Percentiles rank a stretch among this genome's conserved stretches.
Evolutionary conservation across 1,284 basidiomycete species (phyloP).

Genomic region (Mycosarcoma mackinlayi): DNA sequence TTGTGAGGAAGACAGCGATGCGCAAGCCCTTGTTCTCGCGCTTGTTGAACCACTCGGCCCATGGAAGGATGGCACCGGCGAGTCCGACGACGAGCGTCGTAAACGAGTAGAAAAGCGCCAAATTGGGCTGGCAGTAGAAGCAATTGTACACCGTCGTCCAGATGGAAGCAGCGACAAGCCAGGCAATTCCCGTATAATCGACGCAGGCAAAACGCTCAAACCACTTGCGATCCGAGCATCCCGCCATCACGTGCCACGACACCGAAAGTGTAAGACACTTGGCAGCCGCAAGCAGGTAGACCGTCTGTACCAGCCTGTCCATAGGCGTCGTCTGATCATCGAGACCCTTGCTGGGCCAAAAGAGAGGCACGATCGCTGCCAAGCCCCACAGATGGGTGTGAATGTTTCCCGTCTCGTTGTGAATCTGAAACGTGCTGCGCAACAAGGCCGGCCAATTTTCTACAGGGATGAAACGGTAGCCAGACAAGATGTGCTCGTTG

Average conservation of each 20-base stretch:
- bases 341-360: conserved; percentile 61
- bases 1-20: conserved; percentile 62
- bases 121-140: conserved; percentile 67
- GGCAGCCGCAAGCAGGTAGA: conserved; percentile 65
- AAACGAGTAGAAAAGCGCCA: conserved; percentile 60
- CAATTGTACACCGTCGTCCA: conserved; percentile 66
- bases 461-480: conserved; percentile 67
- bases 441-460: conserved; percentile 56
- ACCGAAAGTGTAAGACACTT: conserved; percentile 65
- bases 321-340: conserved; percentile 64
- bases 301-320: conserved; percentile 64
- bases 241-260: conserved; percentile 67
- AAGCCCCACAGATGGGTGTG: conserved; percentile 65
- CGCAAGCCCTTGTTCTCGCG: conserved; percentile 60
- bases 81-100: conserved; percentile 60
- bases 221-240: conserved; percentile 63
- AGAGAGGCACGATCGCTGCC: conserved; percentile 57
- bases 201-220: conserved; percentile 66
- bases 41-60: conserved; percentile 66
- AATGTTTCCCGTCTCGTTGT: conserved; percentile 68
- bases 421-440: conserved; percentile 63
- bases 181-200: conserved; percentile 67
- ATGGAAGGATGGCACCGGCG: conserved; percentile 64
- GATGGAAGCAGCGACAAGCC: conserved; percentile 66
- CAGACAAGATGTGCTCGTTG: conserved; percentile 66